A percentile compares a stretch with the other conserved stretches of the same genome.
phyloP scores from a whole-genome alignment of 2,329 filamentous ascomycete genomes.

The Aspergillus unguis region DNA sequence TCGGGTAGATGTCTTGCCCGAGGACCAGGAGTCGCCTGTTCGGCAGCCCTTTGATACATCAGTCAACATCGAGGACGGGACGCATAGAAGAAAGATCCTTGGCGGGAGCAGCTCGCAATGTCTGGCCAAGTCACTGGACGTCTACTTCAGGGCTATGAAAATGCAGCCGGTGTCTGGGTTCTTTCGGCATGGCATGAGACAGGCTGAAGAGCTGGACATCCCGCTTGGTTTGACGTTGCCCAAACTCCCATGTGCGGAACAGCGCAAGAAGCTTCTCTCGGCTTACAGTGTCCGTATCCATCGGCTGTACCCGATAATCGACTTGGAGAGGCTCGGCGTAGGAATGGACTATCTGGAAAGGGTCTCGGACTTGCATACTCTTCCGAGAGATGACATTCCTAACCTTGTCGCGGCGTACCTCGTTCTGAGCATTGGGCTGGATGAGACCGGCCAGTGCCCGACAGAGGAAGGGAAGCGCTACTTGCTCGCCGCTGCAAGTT shows the following conservation, averaged over 20 bases:
- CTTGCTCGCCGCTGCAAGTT: conserved; percentile 11
- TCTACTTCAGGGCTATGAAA: conserved; percentile 15
- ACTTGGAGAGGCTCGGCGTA: neutral
- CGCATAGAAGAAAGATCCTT: conserved; percentile 14
- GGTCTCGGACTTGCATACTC: neutral
- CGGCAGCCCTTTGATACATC: conserved; percentile 15
- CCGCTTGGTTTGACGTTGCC: conserved; percentile 9
- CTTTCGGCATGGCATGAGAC: conserved; percentile 16
- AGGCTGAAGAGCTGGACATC: conserved; percentile 15
- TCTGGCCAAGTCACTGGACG: conserved; percentile 16
- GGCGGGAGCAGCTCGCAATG: conserved; percentile 18
- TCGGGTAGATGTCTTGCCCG: neutral
- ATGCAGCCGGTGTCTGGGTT: conserved; percentile 12
- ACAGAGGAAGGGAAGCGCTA: conserved; percentile 15
- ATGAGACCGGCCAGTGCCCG: conserved; percentile 7
- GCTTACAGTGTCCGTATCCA: conserved; percentile 10
- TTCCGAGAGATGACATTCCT: conserved; percentile 2
- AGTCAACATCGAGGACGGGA: conserved; percentile 15
- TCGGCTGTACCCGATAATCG: conserved; percentile 11
- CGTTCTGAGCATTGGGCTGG: conserved; percentile 11
- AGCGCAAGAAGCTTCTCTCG: neutral
- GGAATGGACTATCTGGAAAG: conserved; percentile 3
- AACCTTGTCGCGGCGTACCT: conserved; percentile 7
- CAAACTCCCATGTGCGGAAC: conserved; percentile 1
- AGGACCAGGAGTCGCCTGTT: conserved; percentile 10